Percentiles rank a stretch among this genome's conserved stretches.
These are phyloP conservation scores for Tetrastigma voinierianum DNA, from an alignment of 164 flowering plant species.

Conservation along the genomic window DNA sequence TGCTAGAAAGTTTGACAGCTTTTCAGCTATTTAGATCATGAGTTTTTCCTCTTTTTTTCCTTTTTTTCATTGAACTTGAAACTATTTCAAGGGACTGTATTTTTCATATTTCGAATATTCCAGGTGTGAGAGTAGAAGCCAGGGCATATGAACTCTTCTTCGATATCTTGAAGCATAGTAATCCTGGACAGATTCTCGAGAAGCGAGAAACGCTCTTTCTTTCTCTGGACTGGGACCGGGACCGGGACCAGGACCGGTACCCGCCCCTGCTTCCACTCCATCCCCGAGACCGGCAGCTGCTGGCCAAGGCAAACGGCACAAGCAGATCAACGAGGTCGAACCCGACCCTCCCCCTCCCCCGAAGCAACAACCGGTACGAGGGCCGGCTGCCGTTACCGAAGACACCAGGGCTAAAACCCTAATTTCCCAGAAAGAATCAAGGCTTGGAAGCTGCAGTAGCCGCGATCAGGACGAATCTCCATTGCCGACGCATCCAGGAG, in stretches of 20 bases:
- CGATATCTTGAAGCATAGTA: slow-evolving; percentile 70
- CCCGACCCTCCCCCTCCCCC: slow-evolving; percentile 39
- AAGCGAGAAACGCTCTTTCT: slow-evolving; percentile 54
- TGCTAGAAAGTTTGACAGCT: too few species aligned
- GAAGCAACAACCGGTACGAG: slow-evolving; percentile 43
- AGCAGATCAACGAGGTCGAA: slow-evolving; percentile 50
- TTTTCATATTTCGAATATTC: too few species aligned
- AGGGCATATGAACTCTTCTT: slow-evolving; percentile 87
- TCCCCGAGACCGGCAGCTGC: slow-evolving; percentile 40
- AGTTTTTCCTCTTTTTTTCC: too few species aligned
- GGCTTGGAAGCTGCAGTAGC: slow-evolving; percentile 45
- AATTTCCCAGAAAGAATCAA: slow-evolving; percentile 52
- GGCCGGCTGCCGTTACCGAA: slow-evolving; percentile 29
- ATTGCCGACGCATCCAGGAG: slow-evolving; percentile 80
- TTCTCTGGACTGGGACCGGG: slow-evolving; percentile 54
- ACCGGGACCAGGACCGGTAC: too few species aligned
- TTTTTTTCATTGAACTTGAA: too few species aligned
- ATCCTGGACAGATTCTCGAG: slow-evolving; percentile 87
- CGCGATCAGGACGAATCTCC: slow-evolving; percentile 58
- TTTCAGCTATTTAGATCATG: too few species aligned
- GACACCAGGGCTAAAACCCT: slow-evolving; percentile 38
- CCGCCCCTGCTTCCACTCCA: slow-evolving; percentile 34
- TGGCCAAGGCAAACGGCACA: slow-evolving; percentile 58
- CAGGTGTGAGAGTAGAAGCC: slow-evolving; percentile 94
- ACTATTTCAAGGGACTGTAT: too few species aligned